These are phyloP conservation scores for Debaryomyces hansenii DNA, from an alignment of 805 yeast genomes.

Conservation along the genomic window DNA sequence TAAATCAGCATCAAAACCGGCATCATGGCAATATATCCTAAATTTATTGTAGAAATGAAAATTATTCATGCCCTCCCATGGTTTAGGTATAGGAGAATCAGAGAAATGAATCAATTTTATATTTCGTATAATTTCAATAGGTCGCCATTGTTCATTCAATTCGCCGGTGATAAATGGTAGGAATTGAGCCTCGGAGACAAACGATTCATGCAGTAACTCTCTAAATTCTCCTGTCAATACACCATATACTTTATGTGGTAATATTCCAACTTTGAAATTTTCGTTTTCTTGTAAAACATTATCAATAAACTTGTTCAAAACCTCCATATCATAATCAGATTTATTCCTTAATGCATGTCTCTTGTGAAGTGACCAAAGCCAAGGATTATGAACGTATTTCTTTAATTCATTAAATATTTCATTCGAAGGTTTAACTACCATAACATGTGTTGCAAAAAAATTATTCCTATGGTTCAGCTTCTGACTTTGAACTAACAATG, in stretches of 20 bases:
- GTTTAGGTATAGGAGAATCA: slow-evolving; percentile 67
- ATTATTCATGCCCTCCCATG: slow-evolving; percentile 47
- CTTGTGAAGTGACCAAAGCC: slow-evolving; percentile 24
- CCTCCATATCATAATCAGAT: slow-evolving; percentile 57
- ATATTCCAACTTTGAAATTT: slow-evolving; percentile 24
- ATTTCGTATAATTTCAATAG: slow-evolving; percentile 21
- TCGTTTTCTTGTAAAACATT: slow-evolving; percentile 14
- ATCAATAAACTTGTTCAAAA: slow-evolving; percentile 40
- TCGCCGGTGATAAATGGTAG: slow-evolving; percentile 25
- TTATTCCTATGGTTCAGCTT: slow-evolving; percentile 26
- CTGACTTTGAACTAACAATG: slow-evolving; percentile 21
- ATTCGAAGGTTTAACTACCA: slow-evolving; percentile 57
- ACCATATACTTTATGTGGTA: slow-evolving; percentile 56
- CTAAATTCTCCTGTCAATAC: slow-evolving; percentile 51
- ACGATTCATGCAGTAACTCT: slow-evolving; percentile 36
- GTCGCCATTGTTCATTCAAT: slow-evolving; percentile 32
- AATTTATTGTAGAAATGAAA: slow-evolving; percentile 21
- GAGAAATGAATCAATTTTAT: slow-evolving; percentile 59
- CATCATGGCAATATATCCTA: slow-evolving; percentile 24
- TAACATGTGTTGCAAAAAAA: slow-evolving; percentile 48
- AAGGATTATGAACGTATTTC: slow-evolving; percentile 26
- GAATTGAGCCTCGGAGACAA: slow-evolving; percentile 45
- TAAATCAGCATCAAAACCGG: slow-evolving; percentile 12
- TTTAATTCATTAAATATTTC: slow-evolving; percentile 20
- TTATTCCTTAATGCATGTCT: slow-evolving; percentile 19